Evolutionary conservation across 441 rosid genomes (phyloP), one percentile per base, ranked within the genome.

Genomic region (Mallotus japonicus): DNA sequence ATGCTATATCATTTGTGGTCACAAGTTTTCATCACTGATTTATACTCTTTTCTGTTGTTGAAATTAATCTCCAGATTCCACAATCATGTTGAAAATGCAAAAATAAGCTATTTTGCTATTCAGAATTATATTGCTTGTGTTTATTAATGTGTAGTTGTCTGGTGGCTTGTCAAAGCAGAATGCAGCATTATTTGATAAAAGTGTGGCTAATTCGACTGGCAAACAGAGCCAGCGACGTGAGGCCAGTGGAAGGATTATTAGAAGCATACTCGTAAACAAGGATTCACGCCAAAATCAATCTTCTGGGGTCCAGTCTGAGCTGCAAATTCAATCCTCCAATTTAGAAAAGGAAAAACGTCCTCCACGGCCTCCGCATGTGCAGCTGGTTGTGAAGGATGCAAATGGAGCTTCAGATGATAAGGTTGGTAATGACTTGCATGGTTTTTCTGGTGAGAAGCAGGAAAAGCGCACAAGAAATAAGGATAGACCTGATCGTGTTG

Each of bases 401-500:
- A 86, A 84, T 73, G 87, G 87, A 69, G 70, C 70, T 76, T 53
- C 77, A n/a, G 90, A 84, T 65, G 89, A 82, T 68, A 88, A 83
- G 83, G 66, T 63, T 65, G 82, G 83, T 59, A 85, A 67, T 77
- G 91, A 83, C 24, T 58, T 72, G 53, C 88, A 79, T 75, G 80
- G 81, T 60, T 75, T 78, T 67, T 55, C 75, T 14, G 74, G 75
- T 49, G 89, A 87, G 73, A 90, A 86, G 81, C 85, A 70, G 24
- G 91, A 87, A 81, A 86, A 83, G 72, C 88, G 91, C 59, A 69
- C 80, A 59, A 83, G 87, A 84, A 87, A 86, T 70, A 88, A 83
- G 83, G 95, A 90, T 73, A 84, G 87, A 62, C 87, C 91, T 64
- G 92, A 90, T 73, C 89, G 91, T 60, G 82, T 84, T 73, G 88